A percentile compares a stretch with the other conserved stretches of the same genome.
Evolutionary conservation across 148 eudicot genomes (phyloP).

Genomic region (Bassia scoparia): DNA sequence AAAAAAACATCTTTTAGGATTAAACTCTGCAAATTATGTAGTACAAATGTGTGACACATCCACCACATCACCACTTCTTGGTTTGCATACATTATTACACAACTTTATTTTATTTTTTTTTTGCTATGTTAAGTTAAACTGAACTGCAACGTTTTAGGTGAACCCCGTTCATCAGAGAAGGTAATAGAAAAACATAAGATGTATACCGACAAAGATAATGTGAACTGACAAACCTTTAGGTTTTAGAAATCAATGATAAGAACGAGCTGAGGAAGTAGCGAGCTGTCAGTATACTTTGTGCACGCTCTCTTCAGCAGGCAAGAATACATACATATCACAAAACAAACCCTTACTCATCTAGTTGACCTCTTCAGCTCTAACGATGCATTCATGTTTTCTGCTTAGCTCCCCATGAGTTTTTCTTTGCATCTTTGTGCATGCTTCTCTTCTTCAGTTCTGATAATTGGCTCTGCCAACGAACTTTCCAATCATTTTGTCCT

Average conservation of each 20-base stretch:
- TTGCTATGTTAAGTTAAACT: too few species aligned
- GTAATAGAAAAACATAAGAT: background rate
- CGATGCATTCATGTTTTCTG: too few species aligned
- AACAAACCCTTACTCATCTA: too few species aligned
- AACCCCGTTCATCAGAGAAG: background rate
- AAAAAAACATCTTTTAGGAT: background rate
- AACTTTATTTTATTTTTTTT: too few species aligned
- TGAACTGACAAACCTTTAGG: constrained; percentile 63
- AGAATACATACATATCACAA: too few species aligned
- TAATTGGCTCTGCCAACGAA: constrained; percentile 71
- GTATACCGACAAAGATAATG: too few species aligned
- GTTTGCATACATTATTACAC: too few species aligned
- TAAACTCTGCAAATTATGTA: background rate
- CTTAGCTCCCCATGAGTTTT: constrained; percentile 78
- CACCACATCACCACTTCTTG: background rate
- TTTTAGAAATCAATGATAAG: too few species aligned
- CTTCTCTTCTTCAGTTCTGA: constrained; percentile 75
- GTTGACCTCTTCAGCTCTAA: too few species aligned
- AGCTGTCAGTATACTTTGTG: too few species aligned
- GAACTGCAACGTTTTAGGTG: background rate
- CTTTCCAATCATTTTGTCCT: constrained; percentile 67
- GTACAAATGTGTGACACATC: background rate
- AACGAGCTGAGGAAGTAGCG: too few species aligned
- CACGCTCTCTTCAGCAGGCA: too few species aligned
- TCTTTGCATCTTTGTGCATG: constrained; percentile 42